Conservation (phyloP, 371 early-diverging fungal genomes). For the Lichtheimia ornata region DNA sequence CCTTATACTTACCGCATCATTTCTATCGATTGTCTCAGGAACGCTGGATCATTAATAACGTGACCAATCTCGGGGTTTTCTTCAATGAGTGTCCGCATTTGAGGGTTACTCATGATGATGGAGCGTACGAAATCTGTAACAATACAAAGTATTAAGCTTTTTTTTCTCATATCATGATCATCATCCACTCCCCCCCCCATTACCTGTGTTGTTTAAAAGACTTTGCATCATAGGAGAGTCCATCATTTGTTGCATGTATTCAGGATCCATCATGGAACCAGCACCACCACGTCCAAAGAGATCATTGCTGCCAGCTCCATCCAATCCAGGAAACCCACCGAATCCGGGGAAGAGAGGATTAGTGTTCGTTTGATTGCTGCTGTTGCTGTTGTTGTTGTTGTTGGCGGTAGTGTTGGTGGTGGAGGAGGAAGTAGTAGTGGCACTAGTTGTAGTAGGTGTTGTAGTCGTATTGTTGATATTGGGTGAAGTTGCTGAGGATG, state of each 20-base stretch:
- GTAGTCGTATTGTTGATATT: conserved; percentile 1
- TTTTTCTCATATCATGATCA: neutral
- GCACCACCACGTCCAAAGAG: conserved; percentile 7
- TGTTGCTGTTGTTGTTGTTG: no score
- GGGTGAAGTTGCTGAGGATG: conserved; percentile 5
- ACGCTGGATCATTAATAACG: conserved; percentile 76
- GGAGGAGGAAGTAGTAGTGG: conserved; percentile 16
- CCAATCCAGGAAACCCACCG: conserved; percentile 21
- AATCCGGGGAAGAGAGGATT: conserved; percentile 15
- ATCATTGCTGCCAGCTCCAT: conserved; percentile 12
- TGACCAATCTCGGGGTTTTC: conserved; percentile 81
- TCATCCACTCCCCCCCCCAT: no score
- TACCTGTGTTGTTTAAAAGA: conserved; percentile 48
- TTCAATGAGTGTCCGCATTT: conserved; percentile 65
- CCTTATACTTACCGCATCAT: conserved; percentile 43
- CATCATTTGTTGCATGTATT: conserved; percentile 53
- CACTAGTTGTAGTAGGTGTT: conserved; percentile 24
- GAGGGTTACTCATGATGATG: conserved; percentile 76
- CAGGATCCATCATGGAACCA: conserved; percentile 38
- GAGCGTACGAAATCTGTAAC: conserved; percentile 65
- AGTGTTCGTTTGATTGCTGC: conserved; percentile 1
- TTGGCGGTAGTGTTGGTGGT: neutral
- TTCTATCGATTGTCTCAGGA: conserved; percentile 70
- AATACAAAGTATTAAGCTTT: neutral
- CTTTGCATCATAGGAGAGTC: conserved; percentile 54